Evolutionary conservation across 2,329 filamentous ascomycete genomes (phyloP).

Genomic region (Botrytis byssoidea): DNA sequence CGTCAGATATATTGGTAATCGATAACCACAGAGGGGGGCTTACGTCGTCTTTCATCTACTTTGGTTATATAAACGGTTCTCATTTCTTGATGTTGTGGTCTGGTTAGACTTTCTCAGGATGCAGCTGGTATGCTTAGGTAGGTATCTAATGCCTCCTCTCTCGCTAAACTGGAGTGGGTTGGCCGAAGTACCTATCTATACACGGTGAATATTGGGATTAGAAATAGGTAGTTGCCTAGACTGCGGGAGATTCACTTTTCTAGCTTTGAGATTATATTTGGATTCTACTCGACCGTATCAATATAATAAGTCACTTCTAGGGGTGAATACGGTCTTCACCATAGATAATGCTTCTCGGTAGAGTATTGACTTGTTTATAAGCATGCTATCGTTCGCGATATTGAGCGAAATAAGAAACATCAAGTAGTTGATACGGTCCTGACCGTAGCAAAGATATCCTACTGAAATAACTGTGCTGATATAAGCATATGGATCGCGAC

Average conservation of each 20-base stretch:
- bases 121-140: too few species aligned
- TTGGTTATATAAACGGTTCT: neutral
- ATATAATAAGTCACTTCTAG: neutral
- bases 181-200: neutral
- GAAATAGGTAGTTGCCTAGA: neutral
- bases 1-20: neutral
- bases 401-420: neutral
- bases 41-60: neutral
- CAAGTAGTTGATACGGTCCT: neutral
- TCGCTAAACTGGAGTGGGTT: neutral
- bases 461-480: neutral
- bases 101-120: neutral
- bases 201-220: neutral
- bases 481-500: neutral
- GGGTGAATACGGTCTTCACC: neutral
- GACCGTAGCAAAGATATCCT: neutral
- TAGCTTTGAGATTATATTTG: neutral
- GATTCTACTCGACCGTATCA: neutral
- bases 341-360: neutral
- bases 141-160: neutral
- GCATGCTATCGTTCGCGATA: neutral
- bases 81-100: neutral
- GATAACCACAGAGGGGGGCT: fast-evolving
- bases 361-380: neutral
- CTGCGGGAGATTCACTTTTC: neutral